These are phyloP conservation scores for Aureobasidium namibiae DNA, from an alignment of 2,329 filamentous ascomycete genomes.

Conservation along the genomic window DNA sequence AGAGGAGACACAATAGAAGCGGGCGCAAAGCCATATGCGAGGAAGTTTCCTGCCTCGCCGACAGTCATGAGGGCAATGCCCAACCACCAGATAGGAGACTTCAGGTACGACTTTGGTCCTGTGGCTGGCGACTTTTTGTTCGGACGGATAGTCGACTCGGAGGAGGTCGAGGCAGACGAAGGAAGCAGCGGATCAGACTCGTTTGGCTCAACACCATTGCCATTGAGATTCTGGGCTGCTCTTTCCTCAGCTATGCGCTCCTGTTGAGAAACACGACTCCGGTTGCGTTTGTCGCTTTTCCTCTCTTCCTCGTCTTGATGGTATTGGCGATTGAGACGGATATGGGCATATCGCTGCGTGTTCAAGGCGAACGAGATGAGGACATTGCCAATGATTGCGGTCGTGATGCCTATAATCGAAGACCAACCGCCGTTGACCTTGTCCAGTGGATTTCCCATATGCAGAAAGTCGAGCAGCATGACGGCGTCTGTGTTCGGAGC, in stretches of 20 bases:
- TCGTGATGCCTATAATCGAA: conserved; percentile 87
- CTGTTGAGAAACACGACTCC: conserved; percentile 38
- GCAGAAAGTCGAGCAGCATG: conserved; percentile 5
- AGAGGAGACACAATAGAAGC: conserved; percentile 95
- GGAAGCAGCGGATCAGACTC: conserved; percentile 47
- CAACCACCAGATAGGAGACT: conserved; percentile 92
- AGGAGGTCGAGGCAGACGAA: conserved; percentile 30
- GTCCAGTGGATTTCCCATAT: not conserved
- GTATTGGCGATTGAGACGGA: conserved; percentile 66
- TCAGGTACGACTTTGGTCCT: conserved; percentile 64
- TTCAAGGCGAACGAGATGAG: conserved; percentile 94
- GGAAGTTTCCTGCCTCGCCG: conserved; percentile 90
- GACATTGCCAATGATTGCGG: conserved; percentile 85
- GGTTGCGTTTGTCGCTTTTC: conserved; percentile 17
- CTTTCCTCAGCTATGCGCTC: conserved; percentile 27
- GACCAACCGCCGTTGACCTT: conserved; percentile 55
- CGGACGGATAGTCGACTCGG: conserved; percentile 32
- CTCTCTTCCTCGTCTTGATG: conserved; percentile 31
- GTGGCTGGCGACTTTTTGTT: conserved; percentile 27
- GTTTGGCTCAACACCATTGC: conserved; percentile 25
- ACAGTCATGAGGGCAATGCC: conserved; percentile 88
- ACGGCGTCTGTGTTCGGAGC: not conserved
- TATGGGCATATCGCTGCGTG: conserved; percentile 91
- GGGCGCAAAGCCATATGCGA: conserved; percentile 95
- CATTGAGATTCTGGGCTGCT: conserved; percentile 5